Conservation (phyloP, 139 green algal species). For the Medakamo hakoo region DNA sequence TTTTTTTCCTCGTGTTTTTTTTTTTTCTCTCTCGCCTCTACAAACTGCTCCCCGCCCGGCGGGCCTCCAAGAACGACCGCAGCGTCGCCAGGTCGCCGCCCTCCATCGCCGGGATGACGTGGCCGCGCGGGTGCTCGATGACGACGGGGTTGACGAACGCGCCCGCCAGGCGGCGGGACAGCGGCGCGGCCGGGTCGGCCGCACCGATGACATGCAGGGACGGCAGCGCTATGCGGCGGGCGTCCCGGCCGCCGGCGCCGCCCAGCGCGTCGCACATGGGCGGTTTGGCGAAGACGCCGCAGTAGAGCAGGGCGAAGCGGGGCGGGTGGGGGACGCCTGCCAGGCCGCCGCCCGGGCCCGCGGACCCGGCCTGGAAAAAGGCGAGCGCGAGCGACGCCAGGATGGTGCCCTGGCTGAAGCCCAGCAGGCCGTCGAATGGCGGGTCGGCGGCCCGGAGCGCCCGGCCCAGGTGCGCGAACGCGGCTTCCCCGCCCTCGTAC, state of each 20-base stretch:
- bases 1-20: neutral
- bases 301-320: conserved; percentile 10
- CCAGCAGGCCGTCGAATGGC: conserved; percentile 19
- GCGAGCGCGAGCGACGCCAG: conserved; percentile 29
- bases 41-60: conserved; percentile 8
- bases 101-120: conserved; percentile 31
- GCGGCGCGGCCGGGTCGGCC: conserved; percentile 4
- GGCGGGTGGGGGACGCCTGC: neutral
- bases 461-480: neutral
- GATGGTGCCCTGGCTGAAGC: conserved; percentile 43
- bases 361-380: neutral
- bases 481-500: neutral
- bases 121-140: conserved; percentile 15
- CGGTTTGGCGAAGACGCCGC: conserved; percentile 40
- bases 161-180: neutral
- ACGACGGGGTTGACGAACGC: conserved; percentile 10
- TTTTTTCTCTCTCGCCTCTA: neutral
- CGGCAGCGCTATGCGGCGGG: conserved; percentile 1
- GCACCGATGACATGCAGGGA: conserved; percentile 23
- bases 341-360: neutral
- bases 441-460: neutral
- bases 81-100: conserved; percentile 18
- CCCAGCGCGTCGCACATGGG: no score
- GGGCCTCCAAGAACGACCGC: conserved; percentile 23
- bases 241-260: no score